A percentile compares a stretch with the other conserved stretches of the same genome.
These are phyloP conservation scores for Rhodotorula paludigena DNA, from an alignment of 768 basidiomycete species.

Conservation along the genomic window DNA sequence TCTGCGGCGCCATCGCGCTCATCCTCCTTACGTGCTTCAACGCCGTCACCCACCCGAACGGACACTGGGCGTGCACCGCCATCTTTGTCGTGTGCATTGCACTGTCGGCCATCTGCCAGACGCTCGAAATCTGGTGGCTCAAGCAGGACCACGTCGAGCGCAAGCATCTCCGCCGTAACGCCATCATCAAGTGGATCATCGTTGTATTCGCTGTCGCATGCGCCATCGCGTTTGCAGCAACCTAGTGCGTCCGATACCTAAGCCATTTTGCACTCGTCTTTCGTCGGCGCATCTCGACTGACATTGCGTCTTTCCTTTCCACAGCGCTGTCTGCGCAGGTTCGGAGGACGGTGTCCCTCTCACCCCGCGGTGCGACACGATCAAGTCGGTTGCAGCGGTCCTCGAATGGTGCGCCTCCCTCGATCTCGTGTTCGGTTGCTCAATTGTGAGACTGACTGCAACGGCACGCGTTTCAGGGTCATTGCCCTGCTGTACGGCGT, in stretches of 20 bases:
- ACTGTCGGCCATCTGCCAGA: conserved; percentile 48
- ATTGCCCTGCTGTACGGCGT: conserved; percentile 34
- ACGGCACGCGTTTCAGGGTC: too few relatives aligned
- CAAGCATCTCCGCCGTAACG: conserved; percentile 45
- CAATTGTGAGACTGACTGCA: not conserved
- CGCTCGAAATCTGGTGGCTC: conserved; percentile 45
- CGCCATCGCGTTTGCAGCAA: conserved; percentile 48
- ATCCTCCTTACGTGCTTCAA: conserved; percentile 44
- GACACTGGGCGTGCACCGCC: conserved; percentile 28
- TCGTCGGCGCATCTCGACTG: too few relatives aligned
- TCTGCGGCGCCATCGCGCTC: conserved; percentile 46
- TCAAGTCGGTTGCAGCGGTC: conserved; percentile 46
- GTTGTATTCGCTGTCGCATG: conserved; percentile 45
- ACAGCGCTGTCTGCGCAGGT: conserved; percentile 32
- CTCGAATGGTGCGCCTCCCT: too few relatives aligned
- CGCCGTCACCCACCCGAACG: not conserved
- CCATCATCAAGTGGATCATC: conserved; percentile 47
- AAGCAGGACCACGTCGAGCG: conserved; percentile 44
- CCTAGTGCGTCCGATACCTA: too few relatives aligned
- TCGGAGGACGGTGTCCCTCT: conserved; percentile 16
- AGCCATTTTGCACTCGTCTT: too few relatives aligned
- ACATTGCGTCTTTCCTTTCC: not conserved
- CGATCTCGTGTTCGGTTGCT: conserved; percentile 27
- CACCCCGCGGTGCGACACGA: conserved; percentile 43
- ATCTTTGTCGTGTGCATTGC: conserved; percentile 49